Evolutionary conservation across 2,329 filamentous ascomycete genomes (phyloP), one percentile per base, ranked within the genome.

Genomic region (Fusarium praegraminearum): DNA sequence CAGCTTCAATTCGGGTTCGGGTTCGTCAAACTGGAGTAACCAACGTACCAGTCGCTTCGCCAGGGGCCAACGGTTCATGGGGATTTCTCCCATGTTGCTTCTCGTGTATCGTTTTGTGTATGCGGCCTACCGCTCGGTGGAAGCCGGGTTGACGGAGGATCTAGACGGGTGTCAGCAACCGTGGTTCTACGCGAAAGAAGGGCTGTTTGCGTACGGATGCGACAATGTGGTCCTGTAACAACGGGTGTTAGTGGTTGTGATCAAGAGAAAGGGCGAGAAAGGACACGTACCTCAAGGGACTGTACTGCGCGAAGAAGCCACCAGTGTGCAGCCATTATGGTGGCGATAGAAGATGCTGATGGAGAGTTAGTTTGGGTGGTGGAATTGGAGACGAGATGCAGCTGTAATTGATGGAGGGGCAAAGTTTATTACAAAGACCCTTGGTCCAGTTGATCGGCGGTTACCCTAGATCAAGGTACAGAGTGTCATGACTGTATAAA

Each of bases 101-200:
- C 64, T 87, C 84, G 70, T 88, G 76, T 38, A 88, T 80, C 5
- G 75, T 78, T 16, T 81, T 80, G 62, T 88, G 85, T 35, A 88
- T 84, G n/a, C 82, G 80, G 10, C 83, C 83, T 40, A 88, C 86
- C 5, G 80, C 81, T 64, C 81, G 82, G 65, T 87, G 85, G 72
- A 87, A 88, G 11, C 79, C 77, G 2, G 84, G 85, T 18, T 81
- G 84, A 26, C 80, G 79, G 18, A 88, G 83, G 57, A 87, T 83
- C 83, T 86, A 36, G 6, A 22, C 24, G 33, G 7, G 67, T 53
- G 69, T 67, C 49, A 55, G 67, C 45, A 41, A 13, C 18, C 52
- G 60, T 43, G 46, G 10, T 16, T 26, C 44, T n/a, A 9, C 9
- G 11, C 9, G 9, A 30, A 24, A 22, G 5, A 30, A 38, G 20